phyloP scores from a whole-genome alignment of 2,329 filamentous ascomycete species.

The Colletotrichum godetiae region DNA sequence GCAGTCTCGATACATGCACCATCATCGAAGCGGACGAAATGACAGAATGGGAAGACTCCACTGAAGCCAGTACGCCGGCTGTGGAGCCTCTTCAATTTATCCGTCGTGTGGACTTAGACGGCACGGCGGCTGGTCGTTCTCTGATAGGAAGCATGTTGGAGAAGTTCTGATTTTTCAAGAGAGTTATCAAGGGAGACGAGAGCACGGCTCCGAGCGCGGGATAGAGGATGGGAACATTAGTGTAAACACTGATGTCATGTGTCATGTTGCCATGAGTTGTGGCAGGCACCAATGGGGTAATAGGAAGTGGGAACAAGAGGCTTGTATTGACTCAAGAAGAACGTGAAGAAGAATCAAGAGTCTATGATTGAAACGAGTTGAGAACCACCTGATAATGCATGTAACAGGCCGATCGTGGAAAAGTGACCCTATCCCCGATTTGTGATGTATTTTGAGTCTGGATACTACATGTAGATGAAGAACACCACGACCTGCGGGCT shows the following conservation, averaged over 20 bases:
- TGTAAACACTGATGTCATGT: neutral
- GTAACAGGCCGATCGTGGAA: neutral
- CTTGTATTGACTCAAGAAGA: neutral
- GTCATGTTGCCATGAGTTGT: neutral
- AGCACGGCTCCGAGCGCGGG: neutral
- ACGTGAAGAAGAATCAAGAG: neutral
- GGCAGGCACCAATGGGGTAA: neutral
- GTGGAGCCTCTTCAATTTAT: neutral
- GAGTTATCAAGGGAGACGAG: neutral
- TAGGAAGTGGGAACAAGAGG: neutral
- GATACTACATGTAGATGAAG: neutral
- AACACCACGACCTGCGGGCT: neutral
- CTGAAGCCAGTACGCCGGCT: neutral
- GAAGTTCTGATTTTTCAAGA: neutral
- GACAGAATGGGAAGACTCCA: neutral
- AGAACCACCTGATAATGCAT: neutral
- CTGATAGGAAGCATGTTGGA: conserved; percentile 4
- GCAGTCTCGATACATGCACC: neutral
- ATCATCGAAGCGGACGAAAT: neutral
- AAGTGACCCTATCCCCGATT: neutral
- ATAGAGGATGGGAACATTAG: neutral
- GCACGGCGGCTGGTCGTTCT: neutral
- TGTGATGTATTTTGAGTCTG: neutral
- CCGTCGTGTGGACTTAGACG: neutral
- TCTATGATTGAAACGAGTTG: neutral